phyloP scores from a whole-genome alignment of 2,329 filamentous ascomycete species.

The Biscogniauxia mediterranea region DNA sequence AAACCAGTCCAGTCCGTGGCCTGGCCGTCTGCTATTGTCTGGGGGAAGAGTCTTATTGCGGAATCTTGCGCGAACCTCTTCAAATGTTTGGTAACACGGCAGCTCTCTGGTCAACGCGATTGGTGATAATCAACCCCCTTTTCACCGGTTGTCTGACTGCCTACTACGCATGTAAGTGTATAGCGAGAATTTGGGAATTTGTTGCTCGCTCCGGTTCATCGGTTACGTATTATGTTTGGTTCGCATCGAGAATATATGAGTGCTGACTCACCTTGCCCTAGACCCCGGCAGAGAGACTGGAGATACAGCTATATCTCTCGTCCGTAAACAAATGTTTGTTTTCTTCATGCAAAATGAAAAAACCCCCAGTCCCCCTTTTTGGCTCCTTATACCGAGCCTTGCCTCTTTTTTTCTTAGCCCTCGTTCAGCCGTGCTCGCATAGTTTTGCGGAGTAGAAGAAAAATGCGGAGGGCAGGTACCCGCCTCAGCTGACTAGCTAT shows the following conservation, averaged over 20 bases:
- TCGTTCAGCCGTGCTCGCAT: neutral
- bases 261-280: neutral
- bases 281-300: neutral
- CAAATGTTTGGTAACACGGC: constrained; percentile 20
- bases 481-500: neutral
- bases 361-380: no score
- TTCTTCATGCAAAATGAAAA: no score
- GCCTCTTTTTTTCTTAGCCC: neutral
- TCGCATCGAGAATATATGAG: neutral
- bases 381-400: neutral
- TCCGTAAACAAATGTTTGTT: neutral
- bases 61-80: constrained; percentile 14
- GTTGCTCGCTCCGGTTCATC: neutral
- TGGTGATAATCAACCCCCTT: neutral
- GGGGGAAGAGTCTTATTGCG: constrained; percentile 15
- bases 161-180: no score
- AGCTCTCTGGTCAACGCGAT: constrained; percentile 1
- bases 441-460: neutral
- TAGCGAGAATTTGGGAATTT: no score
- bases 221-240: neutral
- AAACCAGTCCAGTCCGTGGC: no score
- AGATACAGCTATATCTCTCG: neutral
- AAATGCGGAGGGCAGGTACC: neutral
- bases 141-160: neutral
- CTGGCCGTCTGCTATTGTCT: no score